phyloP scores from a whole-genome alignment of 495 filamentous ascomycete genomes.

The Penicillium coffeae region DNA sequence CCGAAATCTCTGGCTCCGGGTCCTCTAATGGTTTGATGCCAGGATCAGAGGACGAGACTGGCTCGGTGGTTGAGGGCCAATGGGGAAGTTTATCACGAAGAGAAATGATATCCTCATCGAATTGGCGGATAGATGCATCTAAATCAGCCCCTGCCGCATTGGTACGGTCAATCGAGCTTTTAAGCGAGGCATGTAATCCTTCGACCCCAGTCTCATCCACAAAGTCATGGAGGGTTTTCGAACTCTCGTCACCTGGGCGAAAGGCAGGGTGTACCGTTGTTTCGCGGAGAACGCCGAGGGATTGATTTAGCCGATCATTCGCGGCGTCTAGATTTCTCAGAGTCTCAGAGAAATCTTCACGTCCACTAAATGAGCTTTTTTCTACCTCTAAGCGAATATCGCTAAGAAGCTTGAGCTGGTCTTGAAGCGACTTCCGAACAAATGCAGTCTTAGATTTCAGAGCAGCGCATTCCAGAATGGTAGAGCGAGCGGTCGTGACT shows the following conservation, averaged over 20 bases:
- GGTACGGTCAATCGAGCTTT: constrained; percentile 59
- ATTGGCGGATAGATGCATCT: constrained; percentile 41
- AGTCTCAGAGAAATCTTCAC: constrained; percentile 57
- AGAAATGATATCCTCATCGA: constrained; percentile 56
- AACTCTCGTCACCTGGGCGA: constrained; percentile 60
- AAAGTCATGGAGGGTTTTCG: constrained; percentile 80
- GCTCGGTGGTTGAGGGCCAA: constrained; percentile 38
- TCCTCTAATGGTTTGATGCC: not conserved
- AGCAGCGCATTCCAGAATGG: constrained; percentile 76
- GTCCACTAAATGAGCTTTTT: constrained; percentile 47
- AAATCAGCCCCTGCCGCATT: constrained; percentile 53
- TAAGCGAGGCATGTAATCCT: constrained; percentile 60
- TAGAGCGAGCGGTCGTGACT: constrained; percentile 66
- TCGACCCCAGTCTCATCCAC: constrained; percentile 79
- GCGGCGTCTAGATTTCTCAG: constrained; percentile 70
- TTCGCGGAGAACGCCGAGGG: constrained; percentile 62
- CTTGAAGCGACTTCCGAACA: constrained; percentile 64
- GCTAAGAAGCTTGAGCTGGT: constrained; percentile 66
- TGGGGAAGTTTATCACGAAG: constrained; percentile 56
- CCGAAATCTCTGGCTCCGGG: constrained; percentile 33
- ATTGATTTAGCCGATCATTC: constrained; percentile 65
- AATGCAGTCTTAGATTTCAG: constrained; percentile 75
- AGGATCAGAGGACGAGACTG: constrained; percentile 33
- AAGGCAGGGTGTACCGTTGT: constrained; percentile 74
- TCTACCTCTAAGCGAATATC: constrained; percentile 62